Base-by-base conservation (phyloP, 768 basidiomycete genomes). In the Hygrophorus pudorinus region DNA sequence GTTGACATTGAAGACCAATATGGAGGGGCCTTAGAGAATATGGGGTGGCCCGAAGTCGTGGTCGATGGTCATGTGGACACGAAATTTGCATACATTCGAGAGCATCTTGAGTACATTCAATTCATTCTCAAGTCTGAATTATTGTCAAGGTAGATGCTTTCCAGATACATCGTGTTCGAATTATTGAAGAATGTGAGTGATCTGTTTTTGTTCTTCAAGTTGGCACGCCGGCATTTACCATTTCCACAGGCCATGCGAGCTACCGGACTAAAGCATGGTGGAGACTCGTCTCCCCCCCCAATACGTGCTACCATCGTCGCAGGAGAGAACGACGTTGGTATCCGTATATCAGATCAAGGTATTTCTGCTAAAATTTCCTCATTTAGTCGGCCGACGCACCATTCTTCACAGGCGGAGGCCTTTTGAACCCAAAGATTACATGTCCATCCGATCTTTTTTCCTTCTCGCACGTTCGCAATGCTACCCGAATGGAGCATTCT, bases 271-370 rank as follows among this genome's bases (percentile, higher is more conserved):
- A 68, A 68, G 37, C 76, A 86, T 54, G 62, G 56, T 4, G 54
- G 66, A 28, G 59, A 64, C 4, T 27, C 56, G n/a, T 46, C 49
- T 2, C 60, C 76, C 33, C 84, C 85, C n/a, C 67, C 74, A 1
- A 80, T 92, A 41, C 68, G 64, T 21, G 81, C 79, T 1, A 93
- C 90, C 0, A 79, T 94, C 37, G 80, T 81, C 6, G 76, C 79
- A 2, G 81, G 82, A 1, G 70, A 78, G 27, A 73, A 88, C 41
- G 76, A 86, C 40, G 73, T 94, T 37, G 73, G 77, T 5, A 73
- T 94, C 40, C 81, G 90, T 31, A 82, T 94, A 65, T 90, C 89
- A n/a, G 90, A 94, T 57, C 80, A 87, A 76, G 91, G 89, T 81
- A 44, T 30, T n/a, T 13, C 6, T 24, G 14, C 42, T 37, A 29